Evolutionary conservation across 345 rosid genomes (phyloP), one percentile per base, ranked within the genome.

Genomic region (Populus pruinosa): DNA sequence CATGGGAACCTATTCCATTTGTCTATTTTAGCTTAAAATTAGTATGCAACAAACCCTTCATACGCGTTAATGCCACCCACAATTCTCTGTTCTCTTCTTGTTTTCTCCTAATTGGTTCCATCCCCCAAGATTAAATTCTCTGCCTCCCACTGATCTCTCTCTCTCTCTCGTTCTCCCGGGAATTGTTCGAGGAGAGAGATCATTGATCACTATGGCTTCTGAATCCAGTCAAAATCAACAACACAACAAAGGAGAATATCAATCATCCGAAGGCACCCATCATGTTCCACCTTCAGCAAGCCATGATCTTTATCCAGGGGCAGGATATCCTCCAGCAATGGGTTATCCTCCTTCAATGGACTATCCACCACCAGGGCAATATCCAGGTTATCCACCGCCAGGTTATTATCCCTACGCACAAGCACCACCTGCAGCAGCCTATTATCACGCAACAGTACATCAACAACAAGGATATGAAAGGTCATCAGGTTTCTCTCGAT

Each of bases 391-490:
- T 49, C 77, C 79, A 11, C 76, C 70, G 27, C 64, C 36, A 70
- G 29, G 65, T 25, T 16, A 49, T 47, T 33, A 70, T 65, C 72
- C 61, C 20, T 84, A 82, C 72, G 77, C 81, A 1, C 87, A 79
- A 76, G 82, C 88, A 27, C 87, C 90, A 3, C 84, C 89, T 12
- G 18, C 50, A 18, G 85, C 85, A 1, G 78, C 84, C 1, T 88
- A 88, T 79, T 88, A 88, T 44, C 56, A 29, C 68, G 31, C 76
- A 79, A 7, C 53, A 69, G 9, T 4, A 9, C 81, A 83, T 18
- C 11, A 62, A 6, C 85, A 77, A 65, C 85, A 77, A 56, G 71
- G 76, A 78, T 64, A 41, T 0, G n/a, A 53, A 56, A 72, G 5
- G 0, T 8, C 72, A 55, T 74, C 90, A 1, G 78, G 78, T 31